Percentiles rank a stretch among this genome's conserved stretches.
phyloP scores from a whole-genome alignment of 2,329 filamentous ascomycete genomes.

The Paraphaeosphaeria minitans region DNA sequence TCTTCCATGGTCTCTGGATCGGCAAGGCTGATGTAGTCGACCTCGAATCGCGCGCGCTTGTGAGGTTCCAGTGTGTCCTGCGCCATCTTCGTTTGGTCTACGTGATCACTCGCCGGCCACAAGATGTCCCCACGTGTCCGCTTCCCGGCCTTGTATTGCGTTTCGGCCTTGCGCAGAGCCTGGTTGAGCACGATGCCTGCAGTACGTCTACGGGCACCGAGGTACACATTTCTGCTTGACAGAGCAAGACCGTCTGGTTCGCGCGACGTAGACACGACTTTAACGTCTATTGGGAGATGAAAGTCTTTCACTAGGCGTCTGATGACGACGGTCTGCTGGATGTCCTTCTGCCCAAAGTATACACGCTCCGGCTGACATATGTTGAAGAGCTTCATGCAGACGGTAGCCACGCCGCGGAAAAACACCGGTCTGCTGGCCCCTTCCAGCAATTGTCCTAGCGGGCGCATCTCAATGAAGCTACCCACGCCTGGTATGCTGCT shows the following conservation, averaged over 20 bases:
- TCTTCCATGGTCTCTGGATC: slow-evolving; percentile 85
- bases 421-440: slow-evolving; percentile 88
- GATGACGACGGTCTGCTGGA: slow-evolving; percentile 93
- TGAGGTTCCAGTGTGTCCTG: slow-evolving; percentile 66
- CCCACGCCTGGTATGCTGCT: slow-evolving; percentile 76
- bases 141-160: slow-evolving; percentile 62
- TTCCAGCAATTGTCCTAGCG: slow-evolving; percentile 80
- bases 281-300: slow-evolving; percentile 74
- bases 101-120: slow-evolving; percentile 68
- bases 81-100: slow-evolving; percentile 59
- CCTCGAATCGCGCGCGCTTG: slow-evolving; percentile 73
- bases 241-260: slow-evolving; percentile 84
- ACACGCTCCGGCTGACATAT: slow-evolving; percentile 77
- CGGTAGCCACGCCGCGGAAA: slow-evolving; percentile 93
- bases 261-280: slow-evolving; percentile 74
- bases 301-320: slow-evolving; percentile 87
- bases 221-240: slow-evolving; percentile 92
- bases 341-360: slow-evolving; percentile 97
- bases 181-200: slow-evolving; percentile 74
- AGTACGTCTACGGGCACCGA: slow-evolving; percentile 73
- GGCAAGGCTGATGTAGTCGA: slow-evolving; percentile 91
- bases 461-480: slow-evolving; percentile 90
- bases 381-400: slow-evolving; percentile 94
- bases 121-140: slow-evolving; percentile 70
- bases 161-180: slow-evolving; percentile 73